Base-by-base conservation (phyloP, 2,329 filamentous ascomycete species). In the Blastomyces percursus region DNA sequence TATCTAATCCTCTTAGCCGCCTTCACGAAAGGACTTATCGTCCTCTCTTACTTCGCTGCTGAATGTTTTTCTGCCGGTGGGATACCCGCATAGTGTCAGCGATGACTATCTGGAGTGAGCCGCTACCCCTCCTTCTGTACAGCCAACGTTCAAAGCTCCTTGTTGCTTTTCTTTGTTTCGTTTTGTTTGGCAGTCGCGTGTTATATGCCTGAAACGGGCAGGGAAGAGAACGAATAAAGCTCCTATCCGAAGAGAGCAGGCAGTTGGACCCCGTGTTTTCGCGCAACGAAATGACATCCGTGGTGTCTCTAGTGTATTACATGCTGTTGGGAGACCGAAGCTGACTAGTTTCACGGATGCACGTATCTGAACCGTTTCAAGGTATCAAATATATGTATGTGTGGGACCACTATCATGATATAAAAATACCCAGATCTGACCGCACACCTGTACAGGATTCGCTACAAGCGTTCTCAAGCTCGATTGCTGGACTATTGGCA, bases 1-100 rank as follows among this genome's bases (percentile, higher is more conserved):
- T 32, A 32, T n/a, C 19, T 55, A 16, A 32, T 5, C 51, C 51
- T 27, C 21, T 46, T 57, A 61, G 56, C 50, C 60, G 12, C 60
- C 62, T 66, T 67, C 59, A 40, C 61, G 66, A 65, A 71, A 70
- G 69, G 61, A 68, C 38, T 42, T 65, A 7, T 66, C 65, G 40
- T 61, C 65, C 14, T 63, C 74, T 32, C 24, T 69, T 71, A 67
- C 75, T 75, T 67, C 73, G 66, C 65, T 84, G 1, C 72, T 91
- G 51, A 86, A 90, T 67, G 83, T 92, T 35, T 96, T 96, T 71
- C 81, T 96, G 0, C 92, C 92, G 0, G 86, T 89, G 1, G 91
- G 91, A n/a, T 96, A 88, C 74, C 92, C 91, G 0, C 84, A 91
- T 67, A 94, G 87, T 58, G 92, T 96, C 38, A 93, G 88, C 1